These are phyloP conservation scores for Orbilia brochopaga DNA, from an alignment of 2,329 filamentous ascomycete genomes.

Conservation along the genomic window DNA sequence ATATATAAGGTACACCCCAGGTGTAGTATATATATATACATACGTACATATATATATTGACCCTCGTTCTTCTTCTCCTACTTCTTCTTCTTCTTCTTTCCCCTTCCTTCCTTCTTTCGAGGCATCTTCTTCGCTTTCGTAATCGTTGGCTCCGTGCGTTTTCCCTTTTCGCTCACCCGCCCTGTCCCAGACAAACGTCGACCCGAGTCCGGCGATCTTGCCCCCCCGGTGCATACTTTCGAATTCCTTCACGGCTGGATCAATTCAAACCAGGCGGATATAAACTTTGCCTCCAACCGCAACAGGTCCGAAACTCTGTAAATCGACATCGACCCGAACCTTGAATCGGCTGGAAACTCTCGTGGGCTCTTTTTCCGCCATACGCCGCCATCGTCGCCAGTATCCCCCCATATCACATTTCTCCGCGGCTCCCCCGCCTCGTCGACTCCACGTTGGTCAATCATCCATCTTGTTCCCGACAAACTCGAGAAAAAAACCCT, in stretches of 20 bases:
- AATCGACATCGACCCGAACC: constrained; percentile 30
- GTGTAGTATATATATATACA: too few species aligned
- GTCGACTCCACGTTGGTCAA: neutral
- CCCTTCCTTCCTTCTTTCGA: constrained; percentile 1
- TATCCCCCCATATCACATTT: neutral
- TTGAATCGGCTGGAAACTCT: neutral
- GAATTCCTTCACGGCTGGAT: neutral
- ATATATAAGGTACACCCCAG: too few species aligned
- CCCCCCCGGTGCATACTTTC: neutral
- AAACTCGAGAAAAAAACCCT: neutral
- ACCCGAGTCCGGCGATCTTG: neutral
- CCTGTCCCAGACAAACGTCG: constrained; percentile 1
- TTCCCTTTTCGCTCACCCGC: neutral
- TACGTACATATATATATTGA: constrained; percentile 11
- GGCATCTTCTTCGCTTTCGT: neutral
- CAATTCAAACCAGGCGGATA: constrained; percentile 32
- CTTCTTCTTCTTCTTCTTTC: constrained; percentile 7
- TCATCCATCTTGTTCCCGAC: neutral
- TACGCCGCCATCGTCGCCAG: neutral
- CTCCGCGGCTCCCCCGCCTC: neutral
- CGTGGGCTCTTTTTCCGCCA: neutral
- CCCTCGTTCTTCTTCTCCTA: neutral
- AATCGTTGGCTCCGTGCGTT: too few species aligned
- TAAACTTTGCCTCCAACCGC: constrained; percentile 34
- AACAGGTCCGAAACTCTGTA: constrained; percentile 39